A percentile compares a stretch with the other conserved stretches of the same genome.
These are phyloP conservation scores for Zygosaccharomyces sapae DNA, from an alignment of 1,139 yeast genomes.

Conservation along the genomic window DNA sequence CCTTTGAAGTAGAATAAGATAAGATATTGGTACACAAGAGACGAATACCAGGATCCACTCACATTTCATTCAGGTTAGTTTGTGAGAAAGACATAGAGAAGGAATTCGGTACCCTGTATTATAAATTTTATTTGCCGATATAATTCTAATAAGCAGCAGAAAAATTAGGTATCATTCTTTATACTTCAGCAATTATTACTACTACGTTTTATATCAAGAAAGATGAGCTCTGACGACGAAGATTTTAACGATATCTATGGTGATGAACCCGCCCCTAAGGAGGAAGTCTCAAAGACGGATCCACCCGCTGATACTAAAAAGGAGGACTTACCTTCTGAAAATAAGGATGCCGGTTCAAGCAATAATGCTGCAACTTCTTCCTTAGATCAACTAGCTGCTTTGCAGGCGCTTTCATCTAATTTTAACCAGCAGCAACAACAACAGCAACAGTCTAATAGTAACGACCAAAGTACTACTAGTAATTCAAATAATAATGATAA, in stretches of 20 bases:
- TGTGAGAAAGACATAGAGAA: neutral
- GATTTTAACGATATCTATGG: constrained; percentile 77
- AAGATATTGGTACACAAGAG: neutral
- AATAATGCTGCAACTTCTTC: constrained; percentile 20
- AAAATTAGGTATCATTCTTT: constrained; percentile 8
- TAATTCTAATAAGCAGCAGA: constrained; percentile 7
- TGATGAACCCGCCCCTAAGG: constrained; percentile 34
- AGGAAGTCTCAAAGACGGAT: constrained; percentile 16
- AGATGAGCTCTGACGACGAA: constrained; percentile 64
- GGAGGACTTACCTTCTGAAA: constrained; percentile 14
- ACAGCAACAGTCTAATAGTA: constrained; percentile 17
- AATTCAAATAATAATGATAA: constrained; percentile 15
- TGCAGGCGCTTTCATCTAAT: constrained; percentile 35
- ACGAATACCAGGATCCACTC: constrained; percentile 4
- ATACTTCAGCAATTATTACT: constrained; percentile 8
- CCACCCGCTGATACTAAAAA: constrained; percentile 10
- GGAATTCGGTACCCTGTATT: constrained; percentile 4
- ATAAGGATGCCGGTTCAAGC: constrained; percentile 18
- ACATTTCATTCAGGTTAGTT: neutral
- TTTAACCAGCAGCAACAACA: constrained; percentile 24
- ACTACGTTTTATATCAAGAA: constrained; percentile 20
- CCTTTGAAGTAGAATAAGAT: neutral
- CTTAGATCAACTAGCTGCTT: constrained; percentile 36
- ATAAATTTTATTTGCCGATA: constrained; percentile 4
- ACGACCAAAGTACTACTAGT: constrained; percentile 11